phyloP scores from a whole-genome alignment of 176 grass and related monocot species.

The Hyparrhenia diplandra region DNA sequence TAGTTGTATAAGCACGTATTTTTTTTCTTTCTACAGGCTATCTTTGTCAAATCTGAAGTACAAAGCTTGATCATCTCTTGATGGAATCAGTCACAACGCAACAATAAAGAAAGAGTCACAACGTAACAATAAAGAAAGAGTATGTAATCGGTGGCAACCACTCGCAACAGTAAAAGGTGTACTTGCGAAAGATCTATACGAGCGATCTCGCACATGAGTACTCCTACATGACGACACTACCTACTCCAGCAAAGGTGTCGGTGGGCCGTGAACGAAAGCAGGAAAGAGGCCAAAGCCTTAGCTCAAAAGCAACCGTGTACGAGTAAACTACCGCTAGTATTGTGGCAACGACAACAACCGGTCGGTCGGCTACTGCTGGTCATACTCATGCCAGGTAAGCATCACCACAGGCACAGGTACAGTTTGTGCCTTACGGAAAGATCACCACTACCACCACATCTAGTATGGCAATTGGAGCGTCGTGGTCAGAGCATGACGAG shows the following conservation, averaged over 20 bases:
- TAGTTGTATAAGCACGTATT: not conserved
- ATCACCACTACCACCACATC: not conserved
- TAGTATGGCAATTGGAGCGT: not conserved
- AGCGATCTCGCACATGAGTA: not conserved
- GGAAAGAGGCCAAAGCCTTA: not conserved
- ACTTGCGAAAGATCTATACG: not conserved
- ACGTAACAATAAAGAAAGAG: not conserved
- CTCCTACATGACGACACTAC: too few species aligned
- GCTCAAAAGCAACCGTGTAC: slow-evolving; percentile 27
- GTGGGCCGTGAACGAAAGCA: slow-evolving; percentile 20
- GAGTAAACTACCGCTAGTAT: not conserved
- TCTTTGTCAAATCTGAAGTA: not conserved
- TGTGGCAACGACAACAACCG: not conserved
- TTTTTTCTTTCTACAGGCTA: not conserved
- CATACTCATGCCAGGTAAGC: not conserved
- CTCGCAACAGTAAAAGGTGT: not conserved
- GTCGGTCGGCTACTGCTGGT: too few species aligned
- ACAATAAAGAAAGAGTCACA: too few species aligned
- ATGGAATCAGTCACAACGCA: not conserved
- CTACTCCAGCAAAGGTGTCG: not conserved
- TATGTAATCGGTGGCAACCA: not conserved
- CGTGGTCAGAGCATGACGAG: not conserved
- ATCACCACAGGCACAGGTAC: not conserved
- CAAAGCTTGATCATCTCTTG: not conserved
- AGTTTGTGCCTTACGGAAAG: not conserved